phyloP scores from a whole-genome alignment of 2,329 filamentous ascomycete species.

The Nemania sp. region DNA sequence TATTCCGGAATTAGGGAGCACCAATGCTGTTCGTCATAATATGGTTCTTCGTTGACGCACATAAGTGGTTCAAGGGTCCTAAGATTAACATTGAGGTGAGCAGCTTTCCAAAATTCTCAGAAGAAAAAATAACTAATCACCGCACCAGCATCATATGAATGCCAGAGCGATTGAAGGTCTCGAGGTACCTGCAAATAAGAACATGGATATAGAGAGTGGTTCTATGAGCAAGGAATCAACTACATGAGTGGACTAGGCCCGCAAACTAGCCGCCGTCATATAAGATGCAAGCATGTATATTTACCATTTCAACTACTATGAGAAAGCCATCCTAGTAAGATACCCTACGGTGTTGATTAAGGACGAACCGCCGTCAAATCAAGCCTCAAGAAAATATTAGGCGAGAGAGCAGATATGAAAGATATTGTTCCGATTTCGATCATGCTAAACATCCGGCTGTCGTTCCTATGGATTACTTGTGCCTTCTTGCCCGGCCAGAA shows the following conservation, averaged over 20 bases:
- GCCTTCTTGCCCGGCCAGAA: no score
- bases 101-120: neutral
- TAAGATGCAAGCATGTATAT: neutral
- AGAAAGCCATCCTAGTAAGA: no score
- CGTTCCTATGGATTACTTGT: no score
- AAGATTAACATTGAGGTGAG: slow-evolving; percentile 64
- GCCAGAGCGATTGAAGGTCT: slow-evolving; percentile 28
- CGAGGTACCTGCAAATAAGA: slow-evolving; percentile 27
- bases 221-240: slow-evolving; percentile 28
- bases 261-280: no score
- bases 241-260: no score
- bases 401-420: neutral
- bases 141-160: slow-evolving; percentile 34
- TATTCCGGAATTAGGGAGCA: slow-evolving; percentile 49
- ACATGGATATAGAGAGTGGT: slow-evolving; percentile 31
- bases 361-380: no score
- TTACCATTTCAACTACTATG: no score
- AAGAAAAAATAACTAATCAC: slow-evolving; percentile 3
- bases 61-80: slow-evolving; percentile 71
- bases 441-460: no score
- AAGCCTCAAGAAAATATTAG: no score
- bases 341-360: no score
- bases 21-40: slow-evolving; percentile 61
- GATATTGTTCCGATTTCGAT: neutral
- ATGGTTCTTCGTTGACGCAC: slow-evolving; percentile 67